Conservation (phyloP, 495 filamentous ascomycete species). For the Margaritispora aquatica region DNA sequence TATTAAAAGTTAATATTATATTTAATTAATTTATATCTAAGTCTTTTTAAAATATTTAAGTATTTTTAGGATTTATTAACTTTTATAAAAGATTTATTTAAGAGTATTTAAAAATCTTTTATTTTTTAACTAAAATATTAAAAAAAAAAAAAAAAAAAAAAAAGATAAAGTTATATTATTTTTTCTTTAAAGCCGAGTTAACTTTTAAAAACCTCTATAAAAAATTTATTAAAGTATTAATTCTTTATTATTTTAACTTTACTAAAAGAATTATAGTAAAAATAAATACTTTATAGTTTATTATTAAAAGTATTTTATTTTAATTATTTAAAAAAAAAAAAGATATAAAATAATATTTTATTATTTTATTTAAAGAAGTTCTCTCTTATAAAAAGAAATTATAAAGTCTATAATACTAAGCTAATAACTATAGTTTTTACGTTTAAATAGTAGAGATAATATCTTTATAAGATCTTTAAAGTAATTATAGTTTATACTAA, state of each 20-base stretch:
- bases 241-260: not conserved
- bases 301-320: not conserved
- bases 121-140: not conserved
- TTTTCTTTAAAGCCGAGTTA: not conserved
- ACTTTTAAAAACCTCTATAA: slow-evolving; percentile 1
- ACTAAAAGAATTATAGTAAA: not conserved
- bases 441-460: not conserved
- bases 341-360: not conserved
- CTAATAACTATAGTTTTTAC: not conserved
- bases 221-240: not conserved
- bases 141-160: not conserved
- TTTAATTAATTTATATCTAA: not conserved
- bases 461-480: not conserved
- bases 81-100: not conserved
- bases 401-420: not conserved
- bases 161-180: not conserved
- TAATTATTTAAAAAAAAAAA: not conserved
- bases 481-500: not conserved
- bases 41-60: too few relatives aligned
- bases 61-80: too few relatives aligned
- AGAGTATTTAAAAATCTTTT: not conserved
- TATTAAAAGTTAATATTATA: not conserved
- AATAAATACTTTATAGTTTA: not conserved
- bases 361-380: not conserved
- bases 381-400: not conserved